Percentiles rank a stretch among this genome's conserved stretches.
phyloP scores from a whole-genome alignment of 129 eudicot genomes.

The Daucus carota region DH1_v3.0 NC_030383.2:62330501-62331000 shows the following conservation, averaged over 20 bases:
- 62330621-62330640: slow-evolving; percentile 97
- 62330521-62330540: slow-evolving; percentile 64
- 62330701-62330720: slow-evolving; percentile 52
- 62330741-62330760: slow-evolving; percentile 30
- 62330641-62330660: slow-evolving; percentile 95
- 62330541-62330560: slow-evolving; percentile 93
- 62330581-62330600: slow-evolving; percentile 84
- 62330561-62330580: slow-evolving; percentile 97
- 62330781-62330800: slow-evolving; percentile 9
- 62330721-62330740: slow-evolving; percentile 72
- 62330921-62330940: slow-evolving; percentile 24
- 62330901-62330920: slow-evolving; percentile 37
- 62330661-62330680: slow-evolving; percentile 94
- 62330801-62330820: slow-evolving; percentile 37
- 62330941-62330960: slow-evolving; percentile 45
- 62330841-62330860: slow-evolving; percentile 4
- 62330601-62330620: slow-evolving; percentile 97
- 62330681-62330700: slow-evolving; percentile 82
- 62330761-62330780: slow-evolving; percentile 2
- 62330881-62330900: slow-evolving; percentile 27
- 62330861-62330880: slow-evolving; percentile 18
- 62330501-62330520: slow-evolving; percentile 46
- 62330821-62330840: slow-evolving; percentile 24
- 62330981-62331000: slow-evolving; percentile 49
- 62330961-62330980: slow-evolving; percentile 45